Evolutionary conservation across 2,329 filamentous ascomycete species (phyloP), one percentile per base, ranked within the genome.

Genomic region (Calonectria multiphialidica): DNA sequence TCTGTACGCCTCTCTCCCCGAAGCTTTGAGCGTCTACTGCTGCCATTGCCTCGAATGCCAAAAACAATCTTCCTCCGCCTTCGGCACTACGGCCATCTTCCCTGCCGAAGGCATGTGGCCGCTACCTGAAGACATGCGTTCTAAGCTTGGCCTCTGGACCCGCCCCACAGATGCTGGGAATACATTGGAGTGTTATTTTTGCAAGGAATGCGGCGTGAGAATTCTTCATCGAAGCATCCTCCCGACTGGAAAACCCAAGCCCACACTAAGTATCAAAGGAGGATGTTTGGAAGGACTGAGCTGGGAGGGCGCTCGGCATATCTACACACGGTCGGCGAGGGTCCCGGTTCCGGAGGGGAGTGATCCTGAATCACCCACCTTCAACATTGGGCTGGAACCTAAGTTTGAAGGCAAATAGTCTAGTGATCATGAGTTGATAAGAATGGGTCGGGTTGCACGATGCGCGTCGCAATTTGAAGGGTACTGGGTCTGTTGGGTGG

Each of bases 1-100:
- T 18, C 82, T 87, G 73, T 79, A 76, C 37, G 82, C 84, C 5
- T 82, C 84, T 1, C 77, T 75, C 8, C 78, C 81, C 1, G 64
- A 82, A 23, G 84, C 85, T 6, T 67, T 83, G 28, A 80, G 78
- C 8, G 76, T 87, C 23, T 86, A 83, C 76, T 82, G 84, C 79
- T 88, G 86, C 76, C 87, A 88, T 79, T 88, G 86, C 76, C 80
- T 82, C 61, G 82, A 87, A 66, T 88, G 86, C 72, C 86, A 83
- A 50, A 85, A 81, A 65, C 86, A 88, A 72, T 84, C 85, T 0
- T 80, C 81, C 5, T 87, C 86, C 1, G 86, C 86, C 2, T 88
- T 86, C 73, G 86, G 86, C 28, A 85, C 84, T 1, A 87, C 86
- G 0, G 85, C 86, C 69, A 82, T 86, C 69, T 88, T 84, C 75